Conservation (phyloP, 148 eudicot species). For the Hydrangea macrophylla region DNA sequence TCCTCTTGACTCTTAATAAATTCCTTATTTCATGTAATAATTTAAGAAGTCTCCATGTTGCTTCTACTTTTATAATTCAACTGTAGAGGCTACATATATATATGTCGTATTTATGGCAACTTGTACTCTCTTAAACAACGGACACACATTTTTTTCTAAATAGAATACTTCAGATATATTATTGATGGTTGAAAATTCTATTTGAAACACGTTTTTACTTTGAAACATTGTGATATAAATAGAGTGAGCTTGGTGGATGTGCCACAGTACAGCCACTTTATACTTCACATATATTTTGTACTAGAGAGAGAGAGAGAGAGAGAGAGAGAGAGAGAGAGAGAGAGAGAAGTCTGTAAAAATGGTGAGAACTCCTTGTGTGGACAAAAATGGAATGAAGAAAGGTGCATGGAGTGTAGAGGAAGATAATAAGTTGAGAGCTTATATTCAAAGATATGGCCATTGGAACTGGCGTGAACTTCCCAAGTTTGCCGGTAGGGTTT, state of each 20-base stretch:
- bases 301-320: not conserved
- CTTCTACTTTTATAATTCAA: not conserved
- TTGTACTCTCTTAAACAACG: too few species aligned
- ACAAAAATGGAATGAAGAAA: slow-evolving; percentile 47
- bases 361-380: slow-evolving; percentile 46
- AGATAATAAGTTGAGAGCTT: slow-evolving; percentile 39
- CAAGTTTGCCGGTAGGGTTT: slow-evolving; percentile 36
- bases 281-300: not conserved
- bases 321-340: slow-evolving; percentile 5
- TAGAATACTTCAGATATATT: too few species aligned
- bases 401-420: slow-evolving; percentile 63
- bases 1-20: too few species aligned
- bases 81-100: not conserved
- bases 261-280: not conserved
- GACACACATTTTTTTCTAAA: too few species aligned
- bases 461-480: slow-evolving; percentile 53
- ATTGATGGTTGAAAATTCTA: not conserved
- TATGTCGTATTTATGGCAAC: too few species aligned
- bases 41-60: not conserved
- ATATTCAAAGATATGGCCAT: slow-evolving; percentile 35
- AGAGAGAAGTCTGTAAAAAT: slow-evolving; percentile 19
- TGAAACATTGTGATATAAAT: not conserved
- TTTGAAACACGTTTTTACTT: not conserved
- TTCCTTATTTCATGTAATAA: not conserved
- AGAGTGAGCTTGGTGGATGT: not conserved